A percentile compares a stretch with the other conserved stretches of the same genome.
Conservation (phyloP, 2,329 filamentous ascomycete genomes). For the Exophiala dermatitidis region DNA sequence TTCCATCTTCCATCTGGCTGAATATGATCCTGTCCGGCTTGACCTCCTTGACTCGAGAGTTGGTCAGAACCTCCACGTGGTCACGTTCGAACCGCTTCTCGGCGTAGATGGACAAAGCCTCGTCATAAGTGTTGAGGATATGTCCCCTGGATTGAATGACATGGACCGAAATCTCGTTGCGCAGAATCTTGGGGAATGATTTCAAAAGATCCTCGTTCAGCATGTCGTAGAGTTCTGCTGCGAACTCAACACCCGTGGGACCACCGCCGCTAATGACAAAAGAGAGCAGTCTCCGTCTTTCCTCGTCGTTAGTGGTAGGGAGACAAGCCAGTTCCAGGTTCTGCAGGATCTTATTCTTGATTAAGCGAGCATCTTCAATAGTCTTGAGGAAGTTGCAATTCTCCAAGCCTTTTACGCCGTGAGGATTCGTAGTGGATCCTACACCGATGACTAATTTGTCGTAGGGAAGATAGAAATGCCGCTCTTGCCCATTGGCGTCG, state of each 20-base stretch:
- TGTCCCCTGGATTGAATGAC: constrained; percentile 91
- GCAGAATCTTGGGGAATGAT: constrained; percentile 79
- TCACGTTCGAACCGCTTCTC: constrained; percentile 88
- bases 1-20: constrained; percentile 71
- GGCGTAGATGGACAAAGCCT: constrained; percentile 84
- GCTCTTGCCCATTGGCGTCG: constrained; percentile 63
- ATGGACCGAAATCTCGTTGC: constrained; percentile 96
- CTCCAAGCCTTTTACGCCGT: constrained; percentile 90
- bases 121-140: constrained; percentile 97
- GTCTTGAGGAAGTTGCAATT: constrained; percentile 94
- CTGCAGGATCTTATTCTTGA: constrained; percentile 78
- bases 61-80: constrained; percentile 83
- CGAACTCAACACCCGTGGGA: constrained; percentile 95
- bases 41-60: constrained; percentile 88
- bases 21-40: constrained; percentile 77
- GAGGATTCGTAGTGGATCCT: constrained; percentile 83
- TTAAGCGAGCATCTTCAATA: constrained; percentile 81
- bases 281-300: constrained; percentile 77
- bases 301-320: constrained; percentile 84
- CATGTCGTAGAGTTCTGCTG: constrained; percentile 90
- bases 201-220: constrained; percentile 85
- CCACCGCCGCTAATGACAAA: constrained; percentile 96
- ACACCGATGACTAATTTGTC: constrained; percentile 93
- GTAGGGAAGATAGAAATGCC: constrained; percentile 88
- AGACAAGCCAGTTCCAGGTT: constrained; percentile 88